Base-by-base conservation (phyloP, 106 monocot genomes). In the Hemerocallis citrina region DNA sequence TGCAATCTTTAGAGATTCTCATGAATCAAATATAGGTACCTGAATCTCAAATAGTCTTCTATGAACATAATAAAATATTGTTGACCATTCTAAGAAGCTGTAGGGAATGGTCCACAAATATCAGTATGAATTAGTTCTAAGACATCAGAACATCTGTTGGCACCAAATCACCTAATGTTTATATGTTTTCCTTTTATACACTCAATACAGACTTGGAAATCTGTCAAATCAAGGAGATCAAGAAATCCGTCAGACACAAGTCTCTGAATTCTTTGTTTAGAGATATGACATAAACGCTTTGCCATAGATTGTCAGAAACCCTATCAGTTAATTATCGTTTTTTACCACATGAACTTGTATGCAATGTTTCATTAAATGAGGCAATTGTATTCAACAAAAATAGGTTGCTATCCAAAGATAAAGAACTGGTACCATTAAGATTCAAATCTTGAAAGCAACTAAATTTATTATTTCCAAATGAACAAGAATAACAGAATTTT, bases 401-500 rank as follows among this genome's bases (percentile, higher is more conserved):
- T 7, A 61, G 34, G 42, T 59, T 50, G 19, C 61, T 37, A 49
- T n/a, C 7, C 25, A 0, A 0, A n/a, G 34, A 36, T 25, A 61
- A 39, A 37, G 36, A 70, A 50, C 35, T 28, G 30, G 25, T 25
- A 8, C 4, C 50, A 70, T 61, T 1, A 1, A 70, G 13, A 50
- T 51, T 60, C 25, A 61, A 70, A 15, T 37, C 12, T 9, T 28
- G 25, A 58, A 46, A 58, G 0, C 57, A 24, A 33, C 45, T 47
- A 47, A 68, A 68, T 0, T 45, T 57, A 10, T 28, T 16, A 36
- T 68, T 68, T 58, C 58, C 58, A 57, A 58, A 59, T 46, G 47
- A 68, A 68, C 58, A 68, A 58, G n/a, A 33, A 59, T 34, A 58
- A 68, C 45, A 33, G n/a, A n/a, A n/a, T n/a, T n/a, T n/a, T n/a